phyloP scores from a whole-genome alignment of 2,329 filamentous ascomycete species.

The Exophiala phaeomuriformis region DNA sequence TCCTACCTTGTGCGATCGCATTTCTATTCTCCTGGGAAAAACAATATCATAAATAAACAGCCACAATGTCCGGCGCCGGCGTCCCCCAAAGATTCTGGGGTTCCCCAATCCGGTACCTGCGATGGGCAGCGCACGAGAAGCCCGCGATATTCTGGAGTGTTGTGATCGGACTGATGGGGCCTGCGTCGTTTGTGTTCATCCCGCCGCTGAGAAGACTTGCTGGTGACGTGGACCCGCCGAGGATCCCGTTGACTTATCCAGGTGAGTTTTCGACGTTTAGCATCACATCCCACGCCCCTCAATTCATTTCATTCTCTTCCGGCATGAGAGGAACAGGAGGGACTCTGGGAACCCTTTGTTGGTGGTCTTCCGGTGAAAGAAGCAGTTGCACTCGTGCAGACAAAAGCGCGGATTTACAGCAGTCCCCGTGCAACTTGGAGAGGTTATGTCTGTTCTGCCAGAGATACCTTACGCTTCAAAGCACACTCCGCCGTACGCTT shows the following conservation, averaged over 20 bases:
- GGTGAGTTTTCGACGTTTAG: slow-evolving; percentile 51
- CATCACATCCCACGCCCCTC: too few relatives aligned
- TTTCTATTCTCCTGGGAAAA: not conserved
- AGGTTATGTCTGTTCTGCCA: too few relatives aligned
- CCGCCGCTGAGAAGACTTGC: slow-evolving; percentile 66
- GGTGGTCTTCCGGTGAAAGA: too few relatives aligned
- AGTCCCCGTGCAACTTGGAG: too few relatives aligned
- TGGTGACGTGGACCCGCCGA: slow-evolving; percentile 64
- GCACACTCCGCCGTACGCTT: too few relatives aligned
- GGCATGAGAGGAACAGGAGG: not conserved
- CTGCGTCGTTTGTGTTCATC: slow-evolving; percentile 60
- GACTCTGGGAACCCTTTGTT: too few relatives aligned
- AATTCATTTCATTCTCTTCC: not conserved
- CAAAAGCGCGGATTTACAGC: too few relatives aligned
- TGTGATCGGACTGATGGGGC: slow-evolving; percentile 65
- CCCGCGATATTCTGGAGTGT: slow-evolving; percentile 88
- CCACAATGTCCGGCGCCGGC: slow-evolving; percentile 45
- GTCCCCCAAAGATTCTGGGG: slow-evolving; percentile 67
- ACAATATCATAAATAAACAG: not conserved
- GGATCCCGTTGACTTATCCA: slow-evolving; percentile 84
- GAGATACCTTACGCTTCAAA: too few relatives aligned
- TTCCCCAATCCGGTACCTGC: slow-evolving; percentile 72
- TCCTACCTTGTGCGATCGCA: not conserved
- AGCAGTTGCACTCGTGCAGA: too few relatives aligned
- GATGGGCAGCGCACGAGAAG: slow-evolving; percentile 80